phyloP scores from a whole-genome alignment of 768 basidiomycete genomes.

The Mycena belliarum region DNA sequence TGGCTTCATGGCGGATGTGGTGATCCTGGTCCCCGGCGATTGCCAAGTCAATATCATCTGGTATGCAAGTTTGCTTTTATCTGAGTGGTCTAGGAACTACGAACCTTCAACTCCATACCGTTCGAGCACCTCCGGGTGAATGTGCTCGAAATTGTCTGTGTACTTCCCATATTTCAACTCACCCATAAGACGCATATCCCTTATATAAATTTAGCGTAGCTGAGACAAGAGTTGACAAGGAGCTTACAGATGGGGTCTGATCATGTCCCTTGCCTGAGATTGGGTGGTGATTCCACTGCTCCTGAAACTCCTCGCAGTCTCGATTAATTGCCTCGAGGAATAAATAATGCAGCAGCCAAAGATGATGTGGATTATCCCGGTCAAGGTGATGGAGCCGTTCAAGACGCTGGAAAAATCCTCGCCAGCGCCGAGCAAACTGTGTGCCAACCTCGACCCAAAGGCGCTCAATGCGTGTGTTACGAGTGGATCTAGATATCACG shows the following conservation, averaged over 20 bases:
- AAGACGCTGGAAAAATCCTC: constrained; percentile 29
- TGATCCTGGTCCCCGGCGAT: constrained; percentile 1
- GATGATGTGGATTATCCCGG: constrained; percentile 8
- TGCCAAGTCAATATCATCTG: not conserved
- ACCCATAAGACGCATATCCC: constrained; percentile 12
- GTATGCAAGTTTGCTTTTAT: not conserved
- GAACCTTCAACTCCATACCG: constrained; percentile 8
- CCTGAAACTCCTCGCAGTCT: constrained; percentile 29
- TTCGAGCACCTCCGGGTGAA: constrained; percentile 7
- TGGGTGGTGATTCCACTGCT: constrained; percentile 34
- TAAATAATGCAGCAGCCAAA: constrained; percentile 2
- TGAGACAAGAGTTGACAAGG: not conserved
- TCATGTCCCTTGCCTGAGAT: constrained; percentile 26
- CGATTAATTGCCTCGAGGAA: constrained; percentile 31
- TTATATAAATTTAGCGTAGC: not conserved
- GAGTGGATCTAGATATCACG: not conserved
- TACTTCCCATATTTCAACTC: constrained; percentile 13
- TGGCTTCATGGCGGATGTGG: constrained; percentile 2
- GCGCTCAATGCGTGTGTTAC: constrained; percentile 24
- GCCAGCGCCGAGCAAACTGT: constrained; percentile 31
- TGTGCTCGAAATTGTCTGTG: constrained; percentile 3
- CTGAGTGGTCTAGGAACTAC: not conserved
- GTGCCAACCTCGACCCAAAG: constrained; percentile 34
- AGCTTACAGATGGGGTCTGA: constrained; percentile 9
- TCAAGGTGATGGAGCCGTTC: constrained; percentile 29